phyloP scores from a whole-genome alignment of 2,329 filamentous ascomycete species.

The Thelonectria olida region DNA sequence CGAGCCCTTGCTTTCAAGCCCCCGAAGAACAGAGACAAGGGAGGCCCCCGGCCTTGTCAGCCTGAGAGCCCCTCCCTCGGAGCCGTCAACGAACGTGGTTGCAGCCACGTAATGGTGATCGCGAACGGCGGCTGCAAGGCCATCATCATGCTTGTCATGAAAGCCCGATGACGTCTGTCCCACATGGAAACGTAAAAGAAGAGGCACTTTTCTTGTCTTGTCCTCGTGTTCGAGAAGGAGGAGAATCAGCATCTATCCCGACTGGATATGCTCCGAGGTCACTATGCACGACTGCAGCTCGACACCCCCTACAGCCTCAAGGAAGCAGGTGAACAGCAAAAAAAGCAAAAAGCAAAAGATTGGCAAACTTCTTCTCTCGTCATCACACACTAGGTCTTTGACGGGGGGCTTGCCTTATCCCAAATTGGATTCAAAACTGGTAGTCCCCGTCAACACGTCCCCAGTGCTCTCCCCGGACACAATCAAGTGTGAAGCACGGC shows the following conservation, averaged over 20 bases:
- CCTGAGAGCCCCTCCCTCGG: not conserved
- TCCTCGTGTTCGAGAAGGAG: conserved; percentile 13
- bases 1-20: not conserved
- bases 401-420: not conserved
- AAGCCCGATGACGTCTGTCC: not conserved
- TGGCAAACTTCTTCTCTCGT: not conserved
- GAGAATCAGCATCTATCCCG: conserved; percentile 3
- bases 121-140: not conserved
- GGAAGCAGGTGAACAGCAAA: not conserved
- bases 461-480: conserved; percentile 11
- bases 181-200: not conserved
- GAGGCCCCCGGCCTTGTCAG: not conserved
- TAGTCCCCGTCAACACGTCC: not conserved
- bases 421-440: not conserved
- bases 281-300: not conserved
- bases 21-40: not conserved
- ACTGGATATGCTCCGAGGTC: not conserved
- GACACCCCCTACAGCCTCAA: not conserved
- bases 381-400: not conserved
- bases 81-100: not conserved
- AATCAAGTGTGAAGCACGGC: conserved; percentile 25
- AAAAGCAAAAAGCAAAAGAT: not conserved
- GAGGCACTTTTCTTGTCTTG: not conserved
- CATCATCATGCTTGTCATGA: not conserved
- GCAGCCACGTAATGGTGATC: not conserved